These are phyloP conservation scores for Thamnidium elegans DNA, from an alignment of 192 early-diverging fungal species.

Conservation along the genomic window DNA sequence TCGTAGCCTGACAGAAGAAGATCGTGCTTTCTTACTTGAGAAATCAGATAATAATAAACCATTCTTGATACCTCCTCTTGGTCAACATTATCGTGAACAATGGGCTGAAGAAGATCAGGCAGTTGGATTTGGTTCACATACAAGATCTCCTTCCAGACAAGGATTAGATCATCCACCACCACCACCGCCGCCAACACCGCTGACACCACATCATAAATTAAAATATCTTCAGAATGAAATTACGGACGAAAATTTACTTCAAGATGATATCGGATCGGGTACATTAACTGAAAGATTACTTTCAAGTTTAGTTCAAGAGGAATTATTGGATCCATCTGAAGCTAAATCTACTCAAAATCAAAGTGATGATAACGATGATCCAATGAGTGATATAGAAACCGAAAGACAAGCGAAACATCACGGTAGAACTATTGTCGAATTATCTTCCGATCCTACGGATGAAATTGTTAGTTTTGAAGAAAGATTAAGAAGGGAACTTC, in stretches of 20 bases:
- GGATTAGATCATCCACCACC: constrained; percentile 1
- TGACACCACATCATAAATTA: constrained; percentile 1
- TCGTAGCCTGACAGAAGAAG: constrained; percentile 77
- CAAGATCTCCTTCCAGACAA: constrained; percentile 12
- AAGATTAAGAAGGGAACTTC: constrained; percentile 78
- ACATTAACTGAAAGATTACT: constrained; percentile 80
- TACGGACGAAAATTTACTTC: constrained; percentile 29
- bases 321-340: constrained; percentile 47
- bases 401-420: constrained; percentile 2
- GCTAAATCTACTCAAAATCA: background rate
- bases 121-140: constrained; percentile 38
- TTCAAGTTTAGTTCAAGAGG: constrained; percentile 64
- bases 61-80: constrained; percentile 79
- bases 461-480: constrained; percentile 68
- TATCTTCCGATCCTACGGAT: constrained; percentile 29
- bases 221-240: constrained; percentile 32
- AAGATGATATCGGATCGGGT: constrained; percentile 30
- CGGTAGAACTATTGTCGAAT: constrained; percentile 61
- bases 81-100: constrained; percentile 63
- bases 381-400: background rate
- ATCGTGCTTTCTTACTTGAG: constrained; percentile 68
- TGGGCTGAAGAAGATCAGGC: constrained; percentile 70
- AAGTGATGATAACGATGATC: constrained; percentile 26
- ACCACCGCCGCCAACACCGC: too few relatives aligned
- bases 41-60: constrained; percentile 40